Evolutionary conservation across 164 flowering plant species (phyloP).

Genomic region (Buxus sempervirens): DNA sequence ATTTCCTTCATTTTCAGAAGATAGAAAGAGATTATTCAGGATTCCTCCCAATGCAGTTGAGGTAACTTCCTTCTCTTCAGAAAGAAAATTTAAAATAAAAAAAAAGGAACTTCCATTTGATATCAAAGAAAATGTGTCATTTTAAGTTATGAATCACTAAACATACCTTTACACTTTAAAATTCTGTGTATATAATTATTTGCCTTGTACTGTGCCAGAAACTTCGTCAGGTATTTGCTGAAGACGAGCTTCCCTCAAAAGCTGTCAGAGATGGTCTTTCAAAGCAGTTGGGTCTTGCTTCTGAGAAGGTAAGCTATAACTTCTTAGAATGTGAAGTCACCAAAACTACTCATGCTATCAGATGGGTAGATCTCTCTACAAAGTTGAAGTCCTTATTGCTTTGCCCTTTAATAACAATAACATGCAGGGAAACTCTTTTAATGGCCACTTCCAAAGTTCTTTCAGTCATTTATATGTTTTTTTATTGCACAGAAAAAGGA

Average conservation of each 20-base stretch:
- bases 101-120: not conserved
- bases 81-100: too few species aligned
- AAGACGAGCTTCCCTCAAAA: slow-evolving; percentile 92
- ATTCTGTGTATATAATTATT: slow-evolving; percentile 4
- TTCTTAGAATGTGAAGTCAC: not conserved
- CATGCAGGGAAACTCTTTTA: too few species aligned
- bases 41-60: slow-evolving; percentile 72
- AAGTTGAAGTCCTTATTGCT: too few species aligned
- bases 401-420: too few species aligned
- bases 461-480: too few species aligned
- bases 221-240: slow-evolving; percentile 79
- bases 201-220: slow-evolving; percentile 42
- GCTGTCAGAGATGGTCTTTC: slow-evolving; percentile 63
- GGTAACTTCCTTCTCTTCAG: slow-evolving; percentile 34
- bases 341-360: not conserved
- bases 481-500: too few species aligned
- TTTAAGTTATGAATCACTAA: not conserved
- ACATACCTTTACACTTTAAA: too few species aligned
- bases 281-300: slow-evolving; percentile 67
- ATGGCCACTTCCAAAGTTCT: too few species aligned
- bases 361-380: not conserved
- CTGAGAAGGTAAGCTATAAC: slow-evolving; percentile 63
- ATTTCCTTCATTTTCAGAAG: slow-evolving; percentile 19
- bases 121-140: not conserved
- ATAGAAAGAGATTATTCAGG: slow-evolving; percentile 49